Evolutionary conservation across 2,329 filamentous ascomycete genomes (phyloP), one percentile per base, ranked within the genome.

Genomic region (Stemphylium beticola): DNA sequence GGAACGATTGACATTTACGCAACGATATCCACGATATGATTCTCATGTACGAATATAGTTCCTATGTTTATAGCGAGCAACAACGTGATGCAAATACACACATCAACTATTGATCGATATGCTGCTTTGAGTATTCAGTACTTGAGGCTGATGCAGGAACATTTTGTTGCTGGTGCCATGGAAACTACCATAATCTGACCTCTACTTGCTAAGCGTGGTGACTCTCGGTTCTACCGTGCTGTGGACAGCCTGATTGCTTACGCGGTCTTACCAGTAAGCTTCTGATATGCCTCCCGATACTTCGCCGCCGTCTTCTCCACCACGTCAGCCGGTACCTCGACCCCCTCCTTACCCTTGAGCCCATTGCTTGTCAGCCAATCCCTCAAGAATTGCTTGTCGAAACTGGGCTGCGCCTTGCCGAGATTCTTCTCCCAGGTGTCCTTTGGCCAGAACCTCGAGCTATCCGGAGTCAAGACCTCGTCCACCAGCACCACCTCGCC

Each of bases 401-500:
- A 95, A 76, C 90, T 95, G 49, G 88, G 83, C 79, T 96, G 92
- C 52, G 89, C 83, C 58, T 82, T 82, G 2, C 93, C 92, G 15
- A 90, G 76, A 54, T 74, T 71, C 49, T 57, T 43, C 71, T 87
- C 83, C 72, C 93, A 96, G 40, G 82, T 82, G 38, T 86, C 86
- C 60, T 83, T 85, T 0, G 87, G 87, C 93, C 93, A 98, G 82
- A 96, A 96, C 14, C 93, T 85, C 45, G 89, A 93, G 62, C 75
- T 79, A 60, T 82, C 81, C 2, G 92, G 92, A 7, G 92, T 96
- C 56, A 96, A 79, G 18, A 96, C 91, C 78, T 96, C 92, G 70
- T 96, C 92, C 4, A 92, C 86, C 46, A 93, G 80, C 32, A 92
- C 85, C 7, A 95, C 82, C 66, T 90, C 84, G 57, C 84, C 81